Percentiles rank a stretch among this genome's conserved stretches.
Conservation (phyloP, 2,329 filamentous ascomycete species). For the Teratosphaeria nubilosa region DNA sequence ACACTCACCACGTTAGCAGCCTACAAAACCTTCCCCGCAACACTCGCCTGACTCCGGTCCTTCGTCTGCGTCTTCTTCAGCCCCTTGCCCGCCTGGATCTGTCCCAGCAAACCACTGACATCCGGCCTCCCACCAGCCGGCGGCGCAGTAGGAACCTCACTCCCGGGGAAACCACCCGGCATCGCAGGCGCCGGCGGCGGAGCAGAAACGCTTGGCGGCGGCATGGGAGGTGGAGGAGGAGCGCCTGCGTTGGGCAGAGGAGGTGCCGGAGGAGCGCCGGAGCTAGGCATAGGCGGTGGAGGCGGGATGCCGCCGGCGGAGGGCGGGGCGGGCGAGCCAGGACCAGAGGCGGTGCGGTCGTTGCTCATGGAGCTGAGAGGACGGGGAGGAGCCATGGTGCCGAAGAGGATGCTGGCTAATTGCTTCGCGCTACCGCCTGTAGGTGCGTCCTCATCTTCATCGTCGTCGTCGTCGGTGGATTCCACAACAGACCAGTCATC, state of each 20-base stretch:
- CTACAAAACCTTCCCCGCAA: constrained; percentile 61
- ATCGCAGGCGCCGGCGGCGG: constrained; percentile 32
- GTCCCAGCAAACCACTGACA: constrained; percentile 57
- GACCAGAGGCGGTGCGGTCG: constrained; percentile 21
- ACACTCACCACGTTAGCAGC: too few relatives aligned
- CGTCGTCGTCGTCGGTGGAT: constrained; percentile 50
- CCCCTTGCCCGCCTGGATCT: constrained; percentile 70
- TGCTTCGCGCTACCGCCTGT: constrained; percentile 75
- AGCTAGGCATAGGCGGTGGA: constrained; percentile 27
- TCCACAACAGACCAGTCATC: constrained; percentile 78
- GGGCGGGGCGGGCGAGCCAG: constrained; percentile 27
- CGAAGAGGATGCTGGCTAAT: constrained; percentile 88
- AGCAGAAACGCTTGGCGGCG: constrained; percentile 26
- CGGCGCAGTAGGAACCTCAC: constrained; percentile 21
- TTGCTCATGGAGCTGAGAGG: constrained; percentile 75
- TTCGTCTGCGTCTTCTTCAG: constrained; percentile 84
- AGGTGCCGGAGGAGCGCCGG: constrained; percentile 27
- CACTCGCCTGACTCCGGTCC: constrained; percentile 64
- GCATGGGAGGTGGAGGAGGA: constrained; percentile 24
- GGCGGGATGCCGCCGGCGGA: constrained; percentile 31
- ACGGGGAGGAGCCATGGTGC: constrained; percentile 89
- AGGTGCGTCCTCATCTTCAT: constrained; percentile 56
- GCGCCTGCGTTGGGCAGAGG: constrained; percentile 26
- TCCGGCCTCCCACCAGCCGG: constrained; percentile 27
- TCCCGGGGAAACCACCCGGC: constrained; percentile 16